phyloP scores from a whole-genome alignment of 768 basidiomycete species.

The Mycena sanguinolenta region DNA sequence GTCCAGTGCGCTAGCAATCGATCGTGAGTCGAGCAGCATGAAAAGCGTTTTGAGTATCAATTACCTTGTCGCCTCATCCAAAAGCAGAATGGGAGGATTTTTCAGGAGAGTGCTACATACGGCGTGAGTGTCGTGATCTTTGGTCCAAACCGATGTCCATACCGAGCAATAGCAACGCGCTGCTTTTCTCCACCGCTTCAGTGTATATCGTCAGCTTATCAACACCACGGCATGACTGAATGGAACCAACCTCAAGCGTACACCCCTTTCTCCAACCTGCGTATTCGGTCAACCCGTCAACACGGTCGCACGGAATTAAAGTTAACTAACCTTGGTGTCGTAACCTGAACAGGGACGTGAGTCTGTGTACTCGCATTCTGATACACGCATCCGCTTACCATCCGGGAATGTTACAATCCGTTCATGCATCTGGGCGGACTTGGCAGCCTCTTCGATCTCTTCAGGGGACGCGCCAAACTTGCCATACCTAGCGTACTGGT shows the following conservation, averaged over 20 bases:
- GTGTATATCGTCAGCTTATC: background rate
- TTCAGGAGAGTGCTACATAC: conserved; percentile 78
- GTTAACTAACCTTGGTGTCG: conserved; percentile 72
- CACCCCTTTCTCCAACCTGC: conserved; percentile 81
- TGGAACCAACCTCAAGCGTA: conserved; percentile 64
- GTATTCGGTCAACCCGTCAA: background rate
- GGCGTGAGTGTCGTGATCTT: background rate
- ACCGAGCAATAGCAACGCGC: conserved; percentile 82
- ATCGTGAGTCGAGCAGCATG: background rate
- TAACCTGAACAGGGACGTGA: conserved; percentile 59
- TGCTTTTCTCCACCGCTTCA: conserved; percentile 88
- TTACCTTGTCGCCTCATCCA: conserved; percentile 83
- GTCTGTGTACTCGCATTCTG: conserved; percentile 1
- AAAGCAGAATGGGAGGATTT: conserved; percentile 84
- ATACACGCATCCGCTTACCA: conserved; percentile 46
- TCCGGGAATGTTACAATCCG: conserved; percentile 88
- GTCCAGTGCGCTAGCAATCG: conserved; percentile 77
- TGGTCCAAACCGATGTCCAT: background rate
- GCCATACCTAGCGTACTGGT: conserved; percentile 69
- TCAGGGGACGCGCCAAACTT: conserved; percentile 78
- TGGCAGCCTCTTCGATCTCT: conserved; percentile 84
- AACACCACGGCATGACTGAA: background rate
- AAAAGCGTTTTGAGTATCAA: conserved; percentile 18
- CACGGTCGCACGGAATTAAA: background rate
- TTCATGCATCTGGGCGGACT: conserved; percentile 90